These are phyloP conservation scores for Penicillium hesseltinei DNA, from an alignment of 2,329 filamentous ascomycete genomes.

Conservation along the genomic window DNA sequence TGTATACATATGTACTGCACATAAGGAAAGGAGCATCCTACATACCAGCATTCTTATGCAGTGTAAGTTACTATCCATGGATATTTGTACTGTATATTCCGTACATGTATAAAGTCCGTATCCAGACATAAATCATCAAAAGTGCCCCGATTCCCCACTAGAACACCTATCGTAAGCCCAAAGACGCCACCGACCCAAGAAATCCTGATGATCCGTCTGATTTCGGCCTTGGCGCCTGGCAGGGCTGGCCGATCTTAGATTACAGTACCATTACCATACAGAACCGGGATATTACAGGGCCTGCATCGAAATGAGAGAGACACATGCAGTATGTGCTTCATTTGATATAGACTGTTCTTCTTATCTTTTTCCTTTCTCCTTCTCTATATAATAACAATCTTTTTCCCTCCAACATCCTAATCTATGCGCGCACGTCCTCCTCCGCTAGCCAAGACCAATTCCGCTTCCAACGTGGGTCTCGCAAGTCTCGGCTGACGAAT, in stretches of 20 bases:
- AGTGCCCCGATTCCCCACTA: not conserved
- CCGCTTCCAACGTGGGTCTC: constrained; percentile 24
- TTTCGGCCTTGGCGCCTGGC: constrained; percentile 12
- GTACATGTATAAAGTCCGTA: not conserved
- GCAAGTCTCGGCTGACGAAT: constrained; percentile 29
- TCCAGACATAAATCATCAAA: not conserved
- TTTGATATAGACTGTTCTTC: not conserved
- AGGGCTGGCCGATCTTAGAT: constrained; percentile 14
- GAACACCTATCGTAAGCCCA: not conserved
- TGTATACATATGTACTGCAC: too few species aligned
- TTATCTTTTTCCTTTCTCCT: not conserved
- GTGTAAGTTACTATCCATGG: too few species aligned
- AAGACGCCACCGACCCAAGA: constrained; percentile 7
- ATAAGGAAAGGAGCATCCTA: too few species aligned
- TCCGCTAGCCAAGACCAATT: constrained; percentile 25
- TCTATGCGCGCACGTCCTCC: not conserved
- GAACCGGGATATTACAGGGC: constrained; percentile 1
- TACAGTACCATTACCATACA: not conserved
- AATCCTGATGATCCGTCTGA: not conserved
- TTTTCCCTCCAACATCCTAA: not conserved
- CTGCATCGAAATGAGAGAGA: not conserved
- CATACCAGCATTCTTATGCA: too few species aligned
- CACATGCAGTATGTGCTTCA: not conserved
- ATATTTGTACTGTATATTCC: not conserved
- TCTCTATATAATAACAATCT: not conserved